Evolutionary conservation across 2,329 filamentous ascomycete genomes (phyloP).

Genomic region (Tolypocladium tundrense): DNA sequence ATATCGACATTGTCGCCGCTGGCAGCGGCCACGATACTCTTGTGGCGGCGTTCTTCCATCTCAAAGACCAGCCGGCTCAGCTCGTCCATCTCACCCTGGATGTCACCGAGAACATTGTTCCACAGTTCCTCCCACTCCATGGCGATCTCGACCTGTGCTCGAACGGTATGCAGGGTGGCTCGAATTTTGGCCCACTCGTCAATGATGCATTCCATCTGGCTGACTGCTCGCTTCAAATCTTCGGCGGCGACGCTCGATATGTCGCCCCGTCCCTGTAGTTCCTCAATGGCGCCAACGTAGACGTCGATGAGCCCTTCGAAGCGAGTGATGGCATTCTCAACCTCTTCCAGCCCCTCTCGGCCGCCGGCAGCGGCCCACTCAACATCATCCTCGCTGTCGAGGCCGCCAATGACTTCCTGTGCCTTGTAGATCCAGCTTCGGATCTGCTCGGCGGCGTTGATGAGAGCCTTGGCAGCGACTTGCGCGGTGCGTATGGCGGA

Average conservation of each 20-base stretch:
- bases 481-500: conserved; percentile 75
- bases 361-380: conserved; percentile 93
- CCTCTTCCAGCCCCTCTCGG: conserved; percentile 64
- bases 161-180: conserved; percentile 64
- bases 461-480: conserved; percentile 71
- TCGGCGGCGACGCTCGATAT: conserved; percentile 60
- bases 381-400: conserved; percentile 93
- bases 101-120: conserved; percentile 87
- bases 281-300: conserved; percentile 89
- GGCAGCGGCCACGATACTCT: conserved; percentile 54
- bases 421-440: conserved; percentile 90
- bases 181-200: conserved; percentile 79
- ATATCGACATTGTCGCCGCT: conserved; percentile 65
- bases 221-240: conserved; percentile 65
- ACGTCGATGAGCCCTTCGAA: conserved; percentile 88
- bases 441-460: conserved; percentile 85
- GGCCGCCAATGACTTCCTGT: conserved; percentile 73
- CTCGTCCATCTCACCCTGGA: conserved; percentile 76
- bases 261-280: conserved; percentile 70
- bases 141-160: conserved; percentile 85
- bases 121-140: conserved; percentile 99
- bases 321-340: conserved; percentile 63
- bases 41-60: conserved; percentile 93
- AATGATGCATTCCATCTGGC: conserved; percentile 82
- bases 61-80: conserved; percentile 80